These are phyloP conservation scores for Barnettozyma salicaria DNA, from an alignment of 805 yeast species.

Conservation along the genomic window DNA sequence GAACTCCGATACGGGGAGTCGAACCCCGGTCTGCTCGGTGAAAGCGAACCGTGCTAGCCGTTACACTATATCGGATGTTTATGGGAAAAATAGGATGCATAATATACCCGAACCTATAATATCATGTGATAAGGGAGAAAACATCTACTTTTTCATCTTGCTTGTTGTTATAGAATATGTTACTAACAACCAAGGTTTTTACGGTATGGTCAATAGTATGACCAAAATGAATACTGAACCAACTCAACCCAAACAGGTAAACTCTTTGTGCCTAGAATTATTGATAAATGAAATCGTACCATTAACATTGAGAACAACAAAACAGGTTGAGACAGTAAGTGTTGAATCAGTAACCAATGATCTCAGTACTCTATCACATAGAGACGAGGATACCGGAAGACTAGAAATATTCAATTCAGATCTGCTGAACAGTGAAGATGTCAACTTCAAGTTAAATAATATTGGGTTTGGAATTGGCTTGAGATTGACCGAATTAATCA, in stretches of 20 bases:
- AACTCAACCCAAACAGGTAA: constrained; percentile 32
- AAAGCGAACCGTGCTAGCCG: constrained; percentile 83
- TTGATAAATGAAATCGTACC: constrained; percentile 77
- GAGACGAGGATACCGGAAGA: constrained; percentile 33
- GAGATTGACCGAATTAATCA: constrained; percentile 44
- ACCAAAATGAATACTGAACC: constrained; percentile 2
- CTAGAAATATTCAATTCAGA: constrained; percentile 34
- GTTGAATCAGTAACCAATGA: constrained; percentile 5
- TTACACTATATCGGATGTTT: constrained; percentile 65
- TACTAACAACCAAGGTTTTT: too few species aligned
- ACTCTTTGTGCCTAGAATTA: constrained; percentile 49
- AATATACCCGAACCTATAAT: too few species aligned
- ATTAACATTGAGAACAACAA: constrained; percentile 56
- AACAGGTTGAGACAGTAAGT: constrained; percentile 23
- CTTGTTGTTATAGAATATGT: too few species aligned
- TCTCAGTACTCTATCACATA: constrained; percentile 14
- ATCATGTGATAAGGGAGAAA: too few species aligned
- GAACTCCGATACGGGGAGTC: constrained; percentile 78
- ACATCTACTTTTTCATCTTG: too few species aligned
- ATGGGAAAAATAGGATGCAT: too few species aligned
- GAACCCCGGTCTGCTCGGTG: constrained; percentile 85
- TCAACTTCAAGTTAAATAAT: constrained; percentile 53
- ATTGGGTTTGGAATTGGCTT: constrained; percentile 70
- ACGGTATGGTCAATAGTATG: too few species aligned
- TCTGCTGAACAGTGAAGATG: constrained; percentile 40